phyloP scores from a whole-genome alignment of 2,329 filamentous ascomycete species.

The Helicocarpus griseus region DNA sequence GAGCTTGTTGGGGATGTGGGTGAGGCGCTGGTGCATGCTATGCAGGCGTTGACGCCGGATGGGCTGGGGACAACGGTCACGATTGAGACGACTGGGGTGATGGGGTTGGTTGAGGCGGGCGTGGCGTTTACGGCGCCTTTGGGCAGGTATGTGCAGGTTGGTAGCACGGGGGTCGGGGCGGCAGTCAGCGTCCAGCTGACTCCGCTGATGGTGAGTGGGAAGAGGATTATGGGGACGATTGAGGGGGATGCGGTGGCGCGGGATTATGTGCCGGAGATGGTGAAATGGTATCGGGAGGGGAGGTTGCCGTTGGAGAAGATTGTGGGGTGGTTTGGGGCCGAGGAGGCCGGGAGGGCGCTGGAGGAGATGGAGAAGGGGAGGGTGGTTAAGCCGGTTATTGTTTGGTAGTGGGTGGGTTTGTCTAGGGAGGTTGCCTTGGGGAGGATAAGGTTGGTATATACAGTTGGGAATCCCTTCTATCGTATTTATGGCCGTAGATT shows the following conservation, averaged over 20 bases:
- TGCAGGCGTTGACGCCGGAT: constrained; percentile 1
- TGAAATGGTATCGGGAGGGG: constrained; percentile 40
- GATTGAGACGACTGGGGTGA: constrained; percentile 16
- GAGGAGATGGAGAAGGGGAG: constrained; percentile 19
- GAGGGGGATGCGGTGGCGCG: constrained; percentile 14
- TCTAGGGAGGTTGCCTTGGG: background rate
- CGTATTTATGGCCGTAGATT: no score
- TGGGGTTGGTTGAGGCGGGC: constrained; percentile 15
- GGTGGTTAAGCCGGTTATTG: constrained; percentile 21
- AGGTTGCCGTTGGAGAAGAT: constrained; percentile 41
- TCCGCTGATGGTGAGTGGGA: constrained; percentile 13
- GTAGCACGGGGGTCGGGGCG: constrained; percentile 15
- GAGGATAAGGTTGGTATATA: background rate
- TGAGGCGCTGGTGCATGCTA: constrained; percentile 7
- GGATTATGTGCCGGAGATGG: constrained; percentile 35
- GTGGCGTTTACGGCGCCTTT: constrained; percentile 3
- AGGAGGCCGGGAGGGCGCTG: constrained; percentile 17
- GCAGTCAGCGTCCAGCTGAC: constrained; percentile 14
- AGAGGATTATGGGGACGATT: constrained; percentile 16
- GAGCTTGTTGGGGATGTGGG: constrained; percentile 3
- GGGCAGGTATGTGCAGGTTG: constrained; percentile 3
- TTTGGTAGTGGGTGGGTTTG: constrained; percentile 15
- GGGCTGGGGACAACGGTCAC: constrained; percentile 11
- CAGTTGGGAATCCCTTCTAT: background rate
- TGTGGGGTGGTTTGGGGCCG: constrained; percentile 34